Conservation (phyloP, 2,329 filamentous ascomycete species). For the Thielaviopsis cerberus region DNA sequence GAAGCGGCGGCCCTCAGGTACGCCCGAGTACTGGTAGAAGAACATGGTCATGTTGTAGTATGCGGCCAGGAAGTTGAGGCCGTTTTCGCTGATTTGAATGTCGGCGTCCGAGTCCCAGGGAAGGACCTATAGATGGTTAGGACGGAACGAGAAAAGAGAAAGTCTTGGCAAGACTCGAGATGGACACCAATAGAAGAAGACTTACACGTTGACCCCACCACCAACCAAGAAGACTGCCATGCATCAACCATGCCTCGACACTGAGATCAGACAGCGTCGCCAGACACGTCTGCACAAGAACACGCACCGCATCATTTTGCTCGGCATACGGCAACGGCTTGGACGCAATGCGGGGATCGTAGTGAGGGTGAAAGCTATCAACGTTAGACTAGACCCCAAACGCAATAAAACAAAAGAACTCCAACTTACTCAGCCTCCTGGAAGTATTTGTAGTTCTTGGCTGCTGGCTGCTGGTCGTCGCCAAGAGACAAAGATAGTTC, state of each 20-base stretch:
- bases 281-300: slow-evolving; percentile 56
- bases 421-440: slow-evolving; percentile 7
- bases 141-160: background rate
- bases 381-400: background rate
- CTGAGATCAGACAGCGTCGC: slow-evolving; percentile 45
- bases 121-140: slow-evolving; percentile 31
- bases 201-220: slow-evolving; percentile 53
- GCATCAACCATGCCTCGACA: slow-evolving; percentile 66
- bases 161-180: background rate
- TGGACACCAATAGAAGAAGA: background rate
- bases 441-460: background rate
- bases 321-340: slow-evolving; percentile 31
- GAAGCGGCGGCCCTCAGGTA: slow-evolving; percentile 24
- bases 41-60: slow-evolving; percentile 43
- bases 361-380: slow-evolving; percentile 18
- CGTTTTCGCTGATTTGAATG: slow-evolving; percentile 50
- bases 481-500: background rate
- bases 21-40: slow-evolving; percentile 23
- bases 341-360: slow-evolving; percentile 23
- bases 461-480: background rate
- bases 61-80: slow-evolving; percentile 45
- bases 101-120: slow-evolving; percentile 66
- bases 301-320: slow-evolving; percentile 40
- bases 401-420: background rate
- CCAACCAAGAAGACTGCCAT: slow-evolving; percentile 71